phyloP scores from a whole-genome alignment of 305 asterid genomes.

The Fraxinus velutina region DNA sequence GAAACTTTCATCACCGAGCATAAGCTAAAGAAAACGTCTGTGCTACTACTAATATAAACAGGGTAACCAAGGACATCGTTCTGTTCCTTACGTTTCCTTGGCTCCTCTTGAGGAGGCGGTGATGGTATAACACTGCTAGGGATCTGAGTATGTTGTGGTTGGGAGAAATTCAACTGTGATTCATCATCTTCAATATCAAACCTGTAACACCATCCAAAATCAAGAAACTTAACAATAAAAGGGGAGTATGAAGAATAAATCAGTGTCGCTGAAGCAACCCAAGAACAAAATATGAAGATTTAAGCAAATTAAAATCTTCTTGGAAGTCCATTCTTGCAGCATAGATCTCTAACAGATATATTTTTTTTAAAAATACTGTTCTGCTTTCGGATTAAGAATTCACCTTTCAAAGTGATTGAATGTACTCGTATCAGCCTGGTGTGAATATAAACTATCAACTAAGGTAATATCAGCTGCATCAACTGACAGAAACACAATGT shows the following conservation, averaged over 20 bases:
- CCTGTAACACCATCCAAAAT: conserved; percentile 38
- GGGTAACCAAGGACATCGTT: conserved; percentile 8
- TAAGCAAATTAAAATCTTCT: conserved; percentile 7
- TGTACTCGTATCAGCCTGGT: conserved; percentile 42
- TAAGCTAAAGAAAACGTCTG: conserved; percentile 8
- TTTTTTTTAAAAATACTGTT: not conserved
- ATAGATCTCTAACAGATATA: conserved; percentile 13
- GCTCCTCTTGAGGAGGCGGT: conserved; percentile 57
- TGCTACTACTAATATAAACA: conserved; percentile 18
- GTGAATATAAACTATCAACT: conserved; percentile 44
- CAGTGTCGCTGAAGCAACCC: conserved; percentile 2
- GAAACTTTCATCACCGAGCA: conserved; percentile 19
- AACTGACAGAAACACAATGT: conserved; percentile 43
- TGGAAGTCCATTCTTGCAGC: conserved; percentile 20
- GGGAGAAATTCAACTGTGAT: conserved; percentile 49
- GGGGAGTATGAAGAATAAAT: conserved; percentile 11
- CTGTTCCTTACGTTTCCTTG: conserved; percentile 39
- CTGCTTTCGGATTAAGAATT: not conserved
- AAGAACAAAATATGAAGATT: conserved; percentile 1
- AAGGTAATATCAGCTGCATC: conserved; percentile 74
- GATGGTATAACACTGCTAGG: conserved; percentile 60
- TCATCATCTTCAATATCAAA: conserved; percentile 77
- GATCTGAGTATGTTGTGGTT: conserved; percentile 46
- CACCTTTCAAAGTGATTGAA: conserved; percentile 81
- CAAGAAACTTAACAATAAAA: conserved; percentile 14